Conservation (phyloP, 805 yeast genomes). For the Grigorovia transvaalensis region DNA sequence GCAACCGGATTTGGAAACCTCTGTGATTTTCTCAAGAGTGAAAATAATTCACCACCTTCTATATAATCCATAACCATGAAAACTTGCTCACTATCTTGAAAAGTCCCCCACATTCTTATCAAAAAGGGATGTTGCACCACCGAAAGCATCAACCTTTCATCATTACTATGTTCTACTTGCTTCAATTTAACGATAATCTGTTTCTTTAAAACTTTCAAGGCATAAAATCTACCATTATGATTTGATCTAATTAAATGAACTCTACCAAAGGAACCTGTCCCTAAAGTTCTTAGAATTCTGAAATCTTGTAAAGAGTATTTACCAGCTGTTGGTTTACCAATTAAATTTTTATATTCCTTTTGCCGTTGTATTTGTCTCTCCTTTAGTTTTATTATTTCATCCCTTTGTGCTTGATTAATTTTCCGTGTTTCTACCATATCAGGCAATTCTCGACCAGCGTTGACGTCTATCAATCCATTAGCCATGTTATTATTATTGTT, state of each 20-base stretch:
- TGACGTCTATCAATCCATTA: background rate
- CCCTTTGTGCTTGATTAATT: background rate
- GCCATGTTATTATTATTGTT: background rate
- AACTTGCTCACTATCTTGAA: conserved; percentile 73
- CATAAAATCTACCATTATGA: conserved; percentile 86
- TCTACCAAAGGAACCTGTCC: conserved; percentile 93
- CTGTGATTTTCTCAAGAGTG: conserved; percentile 75
- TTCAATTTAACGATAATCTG: conserved; percentile 83
- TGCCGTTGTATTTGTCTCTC: conserved; percentile 1
- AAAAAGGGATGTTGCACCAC: conserved; percentile 84
- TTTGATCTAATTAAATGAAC: conserved; percentile 82
- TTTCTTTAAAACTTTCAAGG: conserved; percentile 81
- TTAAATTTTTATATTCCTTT: conserved; percentile 1
- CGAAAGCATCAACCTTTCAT: conserved; percentile 81
- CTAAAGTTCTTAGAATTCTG: conserved; percentile 75
- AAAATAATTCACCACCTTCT: conserved; percentile 91
- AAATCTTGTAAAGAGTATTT: conserved; percentile 76
- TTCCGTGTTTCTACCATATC: background rate
- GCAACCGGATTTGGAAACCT: conserved; percentile 94
- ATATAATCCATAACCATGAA: conserved; percentile 96
- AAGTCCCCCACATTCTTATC: conserved; percentile 95
- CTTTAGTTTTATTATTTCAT: background rate
- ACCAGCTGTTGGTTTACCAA: conserved; percentile 36
- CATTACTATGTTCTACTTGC: conserved; percentile 93
- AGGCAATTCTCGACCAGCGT: background rate